Evolutionary conservation across 106 monocot species (phyloP), one percentile per base, ranked within the genome.

Genomic region (Phalaenopsis equestris): DNA sequence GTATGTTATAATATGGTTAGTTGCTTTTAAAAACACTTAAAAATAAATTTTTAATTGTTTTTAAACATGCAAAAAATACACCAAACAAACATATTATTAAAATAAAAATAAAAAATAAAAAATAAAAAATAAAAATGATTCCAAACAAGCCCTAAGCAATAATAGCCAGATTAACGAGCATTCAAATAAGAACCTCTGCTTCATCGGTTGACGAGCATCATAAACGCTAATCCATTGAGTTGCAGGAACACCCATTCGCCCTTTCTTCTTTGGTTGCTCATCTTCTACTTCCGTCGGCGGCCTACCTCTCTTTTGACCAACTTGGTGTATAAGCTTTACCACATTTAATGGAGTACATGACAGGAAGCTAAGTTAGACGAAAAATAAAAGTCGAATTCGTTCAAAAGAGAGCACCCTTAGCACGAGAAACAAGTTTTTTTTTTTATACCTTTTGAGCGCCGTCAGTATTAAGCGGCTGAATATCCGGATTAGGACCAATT

Each of bases 211-310:
- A 1, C 88, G 79, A n/a, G 93, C 88, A 90, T 96, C 91, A 68
- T 93, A 96, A 70, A 96, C 90, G 75, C 86, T 88, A 68, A 96
- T 91, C 96, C 96, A 96, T 83, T 96, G 96, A 52, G 91, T 96
- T 64, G 96, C 96, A 67, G 96, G 96, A 85, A 83, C 91, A 8
- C 96, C 96, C 87, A 96, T 88, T 36, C 96, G 78, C 8, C 91
- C 72, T 78, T 91, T 93, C 84, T 96, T 96, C 79, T 87, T 93
- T 70, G 96, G 93, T 77, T 93, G 90, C 73, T 91, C 96, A 79
- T 96, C 93, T 48, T 91, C 96, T 57, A 84, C 90, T 75, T 94
- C 86, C 75, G 91, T 83, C 72, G 80, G 77, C 55, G 93, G 42
- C 43, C 96, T 84, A 6, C 96, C 93, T 83, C 96, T 86, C 84